A percentile compares a stretch with the other conserved stretches of the same genome.
These are phyloP conservation scores for Osmanthus fragrans DNA, from an alignment of 257 asterid genomes.

Conservation along the genomic window DNA sequence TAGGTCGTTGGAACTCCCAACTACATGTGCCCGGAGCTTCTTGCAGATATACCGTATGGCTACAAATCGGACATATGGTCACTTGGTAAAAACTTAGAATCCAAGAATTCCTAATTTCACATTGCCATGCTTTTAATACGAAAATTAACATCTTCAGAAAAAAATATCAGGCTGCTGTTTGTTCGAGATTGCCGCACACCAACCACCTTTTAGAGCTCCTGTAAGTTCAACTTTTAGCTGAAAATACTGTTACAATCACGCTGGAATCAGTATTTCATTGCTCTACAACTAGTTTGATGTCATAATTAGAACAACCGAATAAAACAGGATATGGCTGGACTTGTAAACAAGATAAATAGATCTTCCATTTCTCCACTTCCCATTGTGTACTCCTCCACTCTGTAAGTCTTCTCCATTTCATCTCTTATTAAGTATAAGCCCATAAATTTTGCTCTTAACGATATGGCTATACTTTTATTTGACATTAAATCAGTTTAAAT, in stretches of 20 bases:
- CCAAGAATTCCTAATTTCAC: not conserved
- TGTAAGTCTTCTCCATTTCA: conserved; percentile 51
- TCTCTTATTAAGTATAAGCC: not conserved
- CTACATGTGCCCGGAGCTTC: conserved; percentile 97
- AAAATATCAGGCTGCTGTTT: conserved; percentile 77
- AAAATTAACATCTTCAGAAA: conserved; percentile 5
- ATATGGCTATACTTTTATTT: not conserved
- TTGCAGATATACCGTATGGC: conserved; percentile 81
- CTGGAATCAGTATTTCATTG: not conserved
- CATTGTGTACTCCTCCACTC: conserved; percentile 74
- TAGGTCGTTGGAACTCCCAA: conserved; percentile 87
- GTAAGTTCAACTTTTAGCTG: conserved; percentile 43
- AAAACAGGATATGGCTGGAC: conserved; percentile 87
- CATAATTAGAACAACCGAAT: conserved; percentile 20
- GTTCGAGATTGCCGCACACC: conserved; percentile 96
- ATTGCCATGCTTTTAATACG: not conserved
- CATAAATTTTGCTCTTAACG: not conserved
- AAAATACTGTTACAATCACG: not conserved
- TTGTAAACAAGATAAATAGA: conserved; percentile 86
- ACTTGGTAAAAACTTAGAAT: conserved; percentile 51
- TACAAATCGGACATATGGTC: conserved; percentile 98
- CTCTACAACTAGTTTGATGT: not conserved
- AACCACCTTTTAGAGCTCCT: conserved; percentile 83
- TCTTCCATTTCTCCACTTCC: conserved; percentile 89
- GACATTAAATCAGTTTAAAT: conserved; percentile 16